These are phyloP conservation scores for Nosema muscidifuracis DNA, from an alignment of 371 early-diverging fungal genomes.

Conservation along the genomic window DNA sequence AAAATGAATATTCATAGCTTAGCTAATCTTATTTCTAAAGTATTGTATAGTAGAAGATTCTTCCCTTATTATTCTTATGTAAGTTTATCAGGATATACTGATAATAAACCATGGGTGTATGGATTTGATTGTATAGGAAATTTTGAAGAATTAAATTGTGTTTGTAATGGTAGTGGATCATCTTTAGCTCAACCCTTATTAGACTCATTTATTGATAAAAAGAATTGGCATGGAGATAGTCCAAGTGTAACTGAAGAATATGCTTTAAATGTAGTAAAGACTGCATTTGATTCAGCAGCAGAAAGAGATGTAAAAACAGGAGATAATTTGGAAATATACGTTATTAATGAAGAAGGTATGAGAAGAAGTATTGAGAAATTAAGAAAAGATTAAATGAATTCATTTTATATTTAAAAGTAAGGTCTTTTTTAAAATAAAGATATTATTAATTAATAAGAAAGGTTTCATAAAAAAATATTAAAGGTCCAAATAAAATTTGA, in stretches of 20 bases:
- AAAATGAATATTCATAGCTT: constrained; percentile 77
- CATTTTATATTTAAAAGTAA: not conserved
- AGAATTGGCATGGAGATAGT: constrained; percentile 56
- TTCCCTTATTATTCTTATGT: constrained; percentile 93
- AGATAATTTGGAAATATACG: constrained; percentile 83
- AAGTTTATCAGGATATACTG: constrained; percentile 80
- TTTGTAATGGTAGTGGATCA: constrained; percentile 79
- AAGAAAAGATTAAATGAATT: constrained; percentile 67
- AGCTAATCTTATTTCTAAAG: constrained; percentile 85
- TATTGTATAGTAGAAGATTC: constrained; percentile 83
- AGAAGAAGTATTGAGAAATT: constrained; percentile 68
- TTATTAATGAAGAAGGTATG: constrained; percentile 73
- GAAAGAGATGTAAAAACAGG: constrained; percentile 99
- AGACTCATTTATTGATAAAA: constrained; percentile 76
- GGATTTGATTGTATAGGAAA: constrained; percentile 91
- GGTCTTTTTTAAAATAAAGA: too few species aligned
- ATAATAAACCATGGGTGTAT: constrained; percentile 69
- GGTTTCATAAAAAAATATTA: too few species aligned
- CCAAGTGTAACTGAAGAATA: constrained; percentile 64
- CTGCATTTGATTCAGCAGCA: constrained; percentile 89
- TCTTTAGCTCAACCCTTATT: constrained; percentile 90
- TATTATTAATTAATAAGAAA: too few species aligned
- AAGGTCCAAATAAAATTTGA: too few species aligned
- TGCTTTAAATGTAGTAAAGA: constrained; percentile 75
- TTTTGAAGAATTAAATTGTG: constrained; percentile 72